phyloP scores from a whole-genome alignment of 805 yeast genomes.

The Metahyphopichia silvanorum region DNA sequence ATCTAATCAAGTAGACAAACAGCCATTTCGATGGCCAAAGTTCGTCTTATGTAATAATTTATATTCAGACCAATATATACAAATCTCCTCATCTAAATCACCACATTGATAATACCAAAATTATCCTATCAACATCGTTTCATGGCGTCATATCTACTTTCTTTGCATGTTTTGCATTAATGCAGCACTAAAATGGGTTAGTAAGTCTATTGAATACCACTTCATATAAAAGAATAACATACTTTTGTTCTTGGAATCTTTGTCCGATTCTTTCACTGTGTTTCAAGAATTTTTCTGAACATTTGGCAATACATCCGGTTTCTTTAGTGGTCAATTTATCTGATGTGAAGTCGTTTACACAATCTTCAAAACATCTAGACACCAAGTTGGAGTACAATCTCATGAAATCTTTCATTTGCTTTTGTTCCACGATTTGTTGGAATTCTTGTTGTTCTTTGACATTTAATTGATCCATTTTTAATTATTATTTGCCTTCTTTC shows the following conservation, averaged over 20 bases:
- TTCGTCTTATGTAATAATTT: too few species aligned
- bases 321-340: constrained; percentile 82
- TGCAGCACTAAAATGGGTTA: constrained; percentile 47
- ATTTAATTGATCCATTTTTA: constrained; percentile 90
- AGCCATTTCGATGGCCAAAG: too few species aligned
- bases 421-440: constrained; percentile 91
- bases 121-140: too few species aligned
- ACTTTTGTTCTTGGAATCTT: constrained; percentile 97
- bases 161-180: constrained; percentile 65
- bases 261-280: constrained; percentile 98
- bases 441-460: constrained; percentile 95
- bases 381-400: constrained; percentile 91
- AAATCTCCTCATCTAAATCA: too few species aligned
- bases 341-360: constrained; percentile 98
- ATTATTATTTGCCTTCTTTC: too few species aligned
- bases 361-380: constrained; percentile 94
- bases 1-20: too few species aligned
- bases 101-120: too few species aligned
- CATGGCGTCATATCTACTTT: too few species aligned
- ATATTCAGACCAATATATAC: too few species aligned
- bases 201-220: constrained; percentile 10
- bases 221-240: constrained; percentile 13
- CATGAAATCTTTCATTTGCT: constrained; percentile 99
- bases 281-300: constrained; percentile 96
- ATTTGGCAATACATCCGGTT: constrained; percentile 78